Evolutionary conservation across 2,329 filamentous ascomycete genomes (phyloP).

Genomic region (Thelonectria rubi): DNA sequence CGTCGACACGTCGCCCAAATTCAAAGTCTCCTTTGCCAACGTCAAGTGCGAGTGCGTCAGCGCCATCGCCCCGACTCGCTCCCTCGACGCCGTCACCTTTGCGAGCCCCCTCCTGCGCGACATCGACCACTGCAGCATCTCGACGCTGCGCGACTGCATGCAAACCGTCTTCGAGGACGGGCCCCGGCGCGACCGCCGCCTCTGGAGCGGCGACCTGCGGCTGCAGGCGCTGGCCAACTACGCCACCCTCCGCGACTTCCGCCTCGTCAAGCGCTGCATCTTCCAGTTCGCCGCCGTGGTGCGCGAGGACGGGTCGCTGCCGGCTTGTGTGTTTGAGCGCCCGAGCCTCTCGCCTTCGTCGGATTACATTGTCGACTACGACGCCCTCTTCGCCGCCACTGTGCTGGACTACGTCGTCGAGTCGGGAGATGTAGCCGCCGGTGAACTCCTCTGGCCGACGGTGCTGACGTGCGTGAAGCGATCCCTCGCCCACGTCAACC

Average conservation of each 20-base stretch:
- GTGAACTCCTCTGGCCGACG: slow-evolving; percentile 44
- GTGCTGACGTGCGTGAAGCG: slow-evolving; percentile 43
- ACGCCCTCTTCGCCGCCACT: slow-evolving; percentile 46
- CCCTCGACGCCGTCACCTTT: slow-evolving; percentile 30
- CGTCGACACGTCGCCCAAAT: slow-evolving; percentile 48
- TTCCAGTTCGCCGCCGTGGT: slow-evolving; percentile 48
- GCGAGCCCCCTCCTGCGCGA: slow-evolving; percentile 34
- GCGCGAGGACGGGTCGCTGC: slow-evolving; percentile 45
- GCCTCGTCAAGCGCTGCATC: slow-evolving; percentile 48
- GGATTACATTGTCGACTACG: slow-evolving; percentile 51
- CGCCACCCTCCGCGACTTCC: slow-evolving; percentile 47
- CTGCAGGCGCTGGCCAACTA: slow-evolving; percentile 50
- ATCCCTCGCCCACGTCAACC: slow-evolving; percentile 39
- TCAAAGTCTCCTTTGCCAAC: slow-evolving; percentile 45
- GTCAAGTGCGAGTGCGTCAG: slow-evolving; percentile 43
- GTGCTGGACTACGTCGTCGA: slow-evolving; percentile 46
- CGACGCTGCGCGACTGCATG: slow-evolving; percentile 51
- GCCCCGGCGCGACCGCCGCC: slow-evolving; percentile 47
- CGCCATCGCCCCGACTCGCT: slow-evolving; percentile 34
- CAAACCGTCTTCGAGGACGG: slow-evolving; percentile 52
- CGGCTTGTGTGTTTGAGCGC: slow-evolving; percentile 48
- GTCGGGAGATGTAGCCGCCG: slow-evolving; percentile 43
- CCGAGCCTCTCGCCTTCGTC: slow-evolving; percentile 42
- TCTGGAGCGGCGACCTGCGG: slow-evolving; percentile 50
- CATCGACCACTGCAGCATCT: slow-evolving; percentile 45